Conservation (phyloP, 768 basidiomycete species). For the Gelatoporia subvermispora region DNA sequence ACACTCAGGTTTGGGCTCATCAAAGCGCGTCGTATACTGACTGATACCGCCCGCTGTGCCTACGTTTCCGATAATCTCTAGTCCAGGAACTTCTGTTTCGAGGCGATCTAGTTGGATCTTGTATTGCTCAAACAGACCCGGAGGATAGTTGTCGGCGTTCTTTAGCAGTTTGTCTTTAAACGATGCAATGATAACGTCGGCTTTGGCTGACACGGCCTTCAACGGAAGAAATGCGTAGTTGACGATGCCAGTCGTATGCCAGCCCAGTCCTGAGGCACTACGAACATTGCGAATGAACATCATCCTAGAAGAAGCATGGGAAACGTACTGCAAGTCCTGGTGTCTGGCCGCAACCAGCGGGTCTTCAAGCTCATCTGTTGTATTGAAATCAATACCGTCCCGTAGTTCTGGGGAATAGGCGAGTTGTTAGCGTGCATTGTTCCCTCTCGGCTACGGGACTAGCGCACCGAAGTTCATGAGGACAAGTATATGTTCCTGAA, state of each 20-base stretch:
- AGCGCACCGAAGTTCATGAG: constrained; percentile 21
- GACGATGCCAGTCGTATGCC: constrained; percentile 22
- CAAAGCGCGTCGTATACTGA: constrained; percentile 7
- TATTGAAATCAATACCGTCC: constrained; percentile 10
- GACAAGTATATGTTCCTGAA: constrained; percentile 43
- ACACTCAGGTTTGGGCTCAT: background rate
- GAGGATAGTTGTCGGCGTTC: constrained; percentile 17
- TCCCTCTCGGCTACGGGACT: too few relatives aligned
- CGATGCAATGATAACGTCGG: constrained; percentile 16
- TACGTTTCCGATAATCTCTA: constrained; percentile 28
- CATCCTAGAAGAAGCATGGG: too few relatives aligned
- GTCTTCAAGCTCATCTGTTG: constrained; percentile 26
- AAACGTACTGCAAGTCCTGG: constrained; percentile 26
- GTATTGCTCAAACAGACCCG: constrained; percentile 36
- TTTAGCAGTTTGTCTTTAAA: constrained; percentile 20
- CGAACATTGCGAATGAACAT: background rate
- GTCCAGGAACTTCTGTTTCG: constrained; percentile 16
- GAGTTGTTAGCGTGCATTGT: background rate
- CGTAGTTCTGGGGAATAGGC: constrained; percentile 4
- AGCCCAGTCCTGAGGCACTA: constrained; percentile 19
- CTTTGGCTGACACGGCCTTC: constrained; percentile 13
- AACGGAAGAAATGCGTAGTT: constrained; percentile 20
- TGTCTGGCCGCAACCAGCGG: constrained; percentile 23
- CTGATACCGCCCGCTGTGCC: constrained; percentile 18
- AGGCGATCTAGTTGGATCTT: constrained; percentile 31